Base-by-base conservation (phyloP, 75 land plant species). In the Cunninghamia lanceolata region DNA sequence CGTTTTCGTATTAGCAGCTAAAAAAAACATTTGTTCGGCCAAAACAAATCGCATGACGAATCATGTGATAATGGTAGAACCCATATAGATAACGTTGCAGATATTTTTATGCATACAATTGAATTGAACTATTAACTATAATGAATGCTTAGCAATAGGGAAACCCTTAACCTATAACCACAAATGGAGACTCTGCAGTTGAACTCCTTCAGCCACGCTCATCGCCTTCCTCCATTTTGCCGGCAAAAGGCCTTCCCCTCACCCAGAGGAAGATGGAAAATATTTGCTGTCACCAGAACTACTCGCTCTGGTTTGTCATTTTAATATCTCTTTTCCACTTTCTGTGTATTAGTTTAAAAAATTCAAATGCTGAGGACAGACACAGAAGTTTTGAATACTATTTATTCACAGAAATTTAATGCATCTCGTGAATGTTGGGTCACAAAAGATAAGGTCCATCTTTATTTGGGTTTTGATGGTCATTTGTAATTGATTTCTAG, bases 291-390 rank as follows among this genome's bases (percentile, higher is more conserved):
- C 82, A 25, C 82, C 21, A 43, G n/a, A 43, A 79, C 82, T 79
- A 43, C 82, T 42, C 47, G 47, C 13, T 46, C 46, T 79, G 82
- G 82, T 79, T 79, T 79, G 79, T 76, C 7, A 32, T 76, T 76
- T 19, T 76, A 76, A 38, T 39, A 25, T 79, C n/a, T 79, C 13
- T 28, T 79, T 79, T 28, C 47, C 25, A 79, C n/a, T 79, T 76
- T 36, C 17, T 76, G 25, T 21, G 19, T 76, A 1, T 76, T 39
- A 79, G 10, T 79, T 25, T 3, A 79, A 79, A 40, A 4, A 79
- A 28, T 79, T 43, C 47, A 79, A 34, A 71, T 10, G 25, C 30
- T 71, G 10, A 63, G 25, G 25, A 63, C 68, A 63, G 68, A 25
- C 28, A 6, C 9, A 63, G 6, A 63, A 21, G 28, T 5, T 63